phyloP scores from a whole-genome alignment of 2,329 filamentous ascomycete species.

The Fusarium foetens region DNA sequence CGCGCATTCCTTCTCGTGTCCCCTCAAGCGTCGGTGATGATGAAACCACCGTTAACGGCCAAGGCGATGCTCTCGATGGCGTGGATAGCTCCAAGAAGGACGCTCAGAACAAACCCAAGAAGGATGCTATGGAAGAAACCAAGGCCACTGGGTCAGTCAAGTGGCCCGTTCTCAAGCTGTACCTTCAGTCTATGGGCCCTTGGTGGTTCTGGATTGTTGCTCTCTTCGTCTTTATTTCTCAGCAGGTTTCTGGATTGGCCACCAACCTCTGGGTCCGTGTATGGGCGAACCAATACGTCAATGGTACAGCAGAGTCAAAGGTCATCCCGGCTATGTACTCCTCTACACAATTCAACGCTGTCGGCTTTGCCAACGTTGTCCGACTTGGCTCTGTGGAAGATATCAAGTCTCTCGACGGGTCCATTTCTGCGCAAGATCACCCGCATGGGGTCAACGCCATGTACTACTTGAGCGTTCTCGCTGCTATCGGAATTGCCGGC shows the following conservation, averaged over 20 bases:
- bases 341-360: constrained; percentile 44
- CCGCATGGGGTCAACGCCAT: constrained; percentile 73
- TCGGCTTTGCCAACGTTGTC: constrained; percentile 52
- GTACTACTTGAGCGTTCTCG: constrained; percentile 89
- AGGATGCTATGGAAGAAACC: constrained; percentile 73
- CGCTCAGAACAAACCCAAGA: constrained; percentile 57
- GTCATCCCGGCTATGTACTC: constrained; percentile 40
- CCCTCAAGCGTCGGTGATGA: constrained; percentile 79
- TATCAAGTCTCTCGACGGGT: constrained; percentile 3
- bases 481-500: constrained; percentile 79
- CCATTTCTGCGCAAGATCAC: neutral
- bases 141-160: constrained; percentile 91
- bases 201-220: constrained; percentile 95
- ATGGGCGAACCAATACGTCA: constrained; percentile 91
- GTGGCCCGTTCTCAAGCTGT: constrained; percentile 84
- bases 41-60: constrained; percentile 63
- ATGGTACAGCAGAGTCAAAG: constrained; percentile 37
- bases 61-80: constrained; percentile 59
- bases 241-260: constrained; percentile 86
- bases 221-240: constrained; percentile 76
- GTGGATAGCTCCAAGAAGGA: constrained; percentile 58
- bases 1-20: constrained; percentile 79
- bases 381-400: constrained; percentile 49
- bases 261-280: constrained; percentile 95
- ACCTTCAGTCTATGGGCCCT: constrained; percentile 89